phyloP scores from a whole-genome alignment of 2,329 filamentous ascomycete species.

The Chaetoscypha palmicola region DNA sequence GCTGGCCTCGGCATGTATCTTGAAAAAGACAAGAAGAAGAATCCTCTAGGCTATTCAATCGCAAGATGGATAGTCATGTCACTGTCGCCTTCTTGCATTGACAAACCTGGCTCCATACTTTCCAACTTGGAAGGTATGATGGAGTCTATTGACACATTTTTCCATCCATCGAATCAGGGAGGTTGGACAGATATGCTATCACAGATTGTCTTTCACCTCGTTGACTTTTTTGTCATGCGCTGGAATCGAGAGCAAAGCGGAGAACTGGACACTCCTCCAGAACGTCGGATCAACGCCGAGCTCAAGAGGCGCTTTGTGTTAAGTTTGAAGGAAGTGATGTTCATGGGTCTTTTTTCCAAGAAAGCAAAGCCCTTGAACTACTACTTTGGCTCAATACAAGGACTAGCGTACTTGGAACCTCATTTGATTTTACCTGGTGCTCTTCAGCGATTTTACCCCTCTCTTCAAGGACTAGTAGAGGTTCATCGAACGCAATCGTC shows the following conservation, averaged over 20 bases:
- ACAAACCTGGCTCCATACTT: constrained; percentile 71
- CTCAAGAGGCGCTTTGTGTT: constrained; percentile 85
- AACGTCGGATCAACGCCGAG: constrained; percentile 71
- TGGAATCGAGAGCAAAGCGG: constrained; percentile 95
- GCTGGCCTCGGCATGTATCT: constrained; percentile 79
- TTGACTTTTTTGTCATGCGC: constrained; percentile 93
- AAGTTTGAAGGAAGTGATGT: constrained; percentile 83
- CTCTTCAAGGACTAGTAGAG: constrained; percentile 91
- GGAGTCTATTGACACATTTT: constrained; percentile 95
- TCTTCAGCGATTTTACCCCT: constrained; percentile 91
- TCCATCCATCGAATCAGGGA: constrained; percentile 94
- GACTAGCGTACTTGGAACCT: constrained; percentile 83
- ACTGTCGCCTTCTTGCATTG: constrained; percentile 74
- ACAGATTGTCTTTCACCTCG: constrained; percentile 84
- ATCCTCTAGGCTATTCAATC: constrained; percentile 85
- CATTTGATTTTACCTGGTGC: constrained; percentile 88
- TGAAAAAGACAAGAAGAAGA: constrained; percentile 88
- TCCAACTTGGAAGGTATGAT: constrained; percentile 84
- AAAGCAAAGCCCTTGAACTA: constrained; percentile 86
- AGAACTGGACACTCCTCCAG: constrained; percentile 78
- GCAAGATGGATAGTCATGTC: constrained; percentile 92
- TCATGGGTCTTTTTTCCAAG: constrained; percentile 98
- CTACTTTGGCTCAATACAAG: constrained; percentile 83
- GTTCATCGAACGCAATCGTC: constrained; percentile 95
- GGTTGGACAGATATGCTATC: constrained; percentile 84